These are phyloP conservation scores for Talaromyces marneffei DNA, from an alignment of 2,329 filamentous ascomycete genomes.

Conservation along the genomic window DNA sequence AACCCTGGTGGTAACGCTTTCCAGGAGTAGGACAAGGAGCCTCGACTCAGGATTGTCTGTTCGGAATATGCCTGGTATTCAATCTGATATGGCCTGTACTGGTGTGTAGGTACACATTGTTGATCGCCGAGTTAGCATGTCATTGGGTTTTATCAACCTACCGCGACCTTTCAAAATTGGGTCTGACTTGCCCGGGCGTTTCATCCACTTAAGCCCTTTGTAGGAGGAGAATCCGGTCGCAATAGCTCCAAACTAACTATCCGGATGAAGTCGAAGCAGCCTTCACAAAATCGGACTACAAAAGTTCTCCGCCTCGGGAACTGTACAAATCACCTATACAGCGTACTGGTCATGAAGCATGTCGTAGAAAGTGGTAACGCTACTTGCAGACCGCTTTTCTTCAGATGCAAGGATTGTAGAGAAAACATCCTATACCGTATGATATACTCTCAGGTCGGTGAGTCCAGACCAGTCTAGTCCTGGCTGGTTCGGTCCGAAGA, in stretches of 20 bases:
- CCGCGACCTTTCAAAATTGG: too few species aligned
- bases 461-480: constrained; percentile 6
- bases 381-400: constrained; percentile 10
- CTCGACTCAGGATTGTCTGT: not conserved
- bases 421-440: not conserved
- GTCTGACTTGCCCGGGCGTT: not conserved
- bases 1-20: not conserved
- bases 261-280: not conserved
- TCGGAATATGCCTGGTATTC: not conserved
- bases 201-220: not conserved
- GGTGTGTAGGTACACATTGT: not conserved
- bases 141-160: not conserved
- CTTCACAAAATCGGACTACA: not conserved
- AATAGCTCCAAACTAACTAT: not conserved
- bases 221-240: not conserved
- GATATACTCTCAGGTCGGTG: not conserved
- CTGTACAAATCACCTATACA: constrained; percentile 1
- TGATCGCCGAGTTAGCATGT: not conserved
- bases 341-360: not conserved
- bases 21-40: not conserved
- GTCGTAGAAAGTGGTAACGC: not conserved
- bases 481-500: not conserved
- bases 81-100: not conserved
- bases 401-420: constrained; percentile 2
- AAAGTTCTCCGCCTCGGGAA: not conserved